Evolutionary conservation across 2,329 filamentous ascomycete species (phyloP), one percentile per base, ranked within the genome.

Genomic region (Neophaeococcomyces aloes): DNA sequence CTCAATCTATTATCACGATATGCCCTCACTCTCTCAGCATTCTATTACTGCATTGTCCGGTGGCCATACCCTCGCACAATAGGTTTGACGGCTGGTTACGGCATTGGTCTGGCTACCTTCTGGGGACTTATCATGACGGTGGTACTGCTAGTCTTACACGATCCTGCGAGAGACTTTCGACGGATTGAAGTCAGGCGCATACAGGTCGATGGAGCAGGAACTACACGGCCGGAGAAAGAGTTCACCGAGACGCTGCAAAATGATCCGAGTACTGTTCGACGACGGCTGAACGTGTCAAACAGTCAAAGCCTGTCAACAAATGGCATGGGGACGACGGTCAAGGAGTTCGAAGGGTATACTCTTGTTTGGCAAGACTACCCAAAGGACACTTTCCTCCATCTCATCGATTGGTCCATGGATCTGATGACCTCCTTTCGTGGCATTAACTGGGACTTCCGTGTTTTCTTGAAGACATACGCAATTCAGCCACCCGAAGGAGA

Each of bases 401-500:
- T 76, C 13, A 51, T 79, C 14, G 70, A 77, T 45, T 81, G 76
- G 76, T 65, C 71, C 3, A 50, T 68, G 8, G 76, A 78, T 45
- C 57, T 78, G 29, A 67, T 76, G 48, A 68, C 66, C 56, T 76
- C 70, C 53, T 75, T 79, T 53, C 67, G 76, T 36, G 77, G 76
- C 7, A 66, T 72, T 27, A 72, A 74, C 48, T 80, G 76, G 76
- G 75, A 70, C 53, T 78, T 74, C 67, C 66, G 75, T 4, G 67
- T 68, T 18, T 47, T 48, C 4, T 31, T 38, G 19, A 42, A 34
- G 11, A 42, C 39, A 15, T 42, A 35, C 29, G 21, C 18, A 3
- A 30, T 38, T n/a, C 23, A 13, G n/a, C 41, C 33, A 19, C 41
- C 41, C 7, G 34, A 37, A 18, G 34, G 34, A 11, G 25, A 37